A percentile compares a stretch with the other conserved stretches of the same genome.
Evolutionary conservation across 2,329 filamentous ascomycete species (phyloP).

Genomic region (Cercospora canescens): DNA sequence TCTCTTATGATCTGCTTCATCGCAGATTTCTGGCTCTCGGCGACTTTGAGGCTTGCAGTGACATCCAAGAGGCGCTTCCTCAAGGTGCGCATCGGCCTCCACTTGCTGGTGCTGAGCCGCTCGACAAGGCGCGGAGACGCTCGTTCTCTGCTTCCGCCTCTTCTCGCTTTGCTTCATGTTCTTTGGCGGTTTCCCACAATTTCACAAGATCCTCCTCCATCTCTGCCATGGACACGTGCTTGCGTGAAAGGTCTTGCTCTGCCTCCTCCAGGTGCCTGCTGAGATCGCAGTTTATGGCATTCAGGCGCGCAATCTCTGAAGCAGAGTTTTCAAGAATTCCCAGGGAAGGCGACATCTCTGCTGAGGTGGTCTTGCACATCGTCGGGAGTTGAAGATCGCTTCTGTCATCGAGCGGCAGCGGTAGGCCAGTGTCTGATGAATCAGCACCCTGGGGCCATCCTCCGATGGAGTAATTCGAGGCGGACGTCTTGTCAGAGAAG

Average conservation of each 20-base stretch:
- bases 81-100: constrained; percentile 3
- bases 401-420: neutral
- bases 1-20: neutral
- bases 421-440: neutral
- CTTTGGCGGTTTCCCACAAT: neutral
- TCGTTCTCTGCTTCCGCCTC: constrained; percentile 4
- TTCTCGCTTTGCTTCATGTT: neutral
- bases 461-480: neutral
- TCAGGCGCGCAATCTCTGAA: neutral
- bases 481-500: neutral
- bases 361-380: neutral
- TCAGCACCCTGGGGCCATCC: neutral
- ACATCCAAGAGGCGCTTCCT: neutral
- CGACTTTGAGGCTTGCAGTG: neutral
- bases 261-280: neutral
- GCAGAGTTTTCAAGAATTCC: neutral
- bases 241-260: constrained; percentile 2
- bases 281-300: neutral
- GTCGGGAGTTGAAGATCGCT: neutral
- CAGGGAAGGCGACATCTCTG: neutral
- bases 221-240: neutral
- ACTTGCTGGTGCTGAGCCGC: neutral
- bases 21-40: neutral
- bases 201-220: neutral
- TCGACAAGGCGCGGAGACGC: neutral